Evolutionary conservation across 345 rosid species (phyloP), one percentile per base, ranked within the genome.

Genomic region (Psidium friedrichsthalianum): DNA sequence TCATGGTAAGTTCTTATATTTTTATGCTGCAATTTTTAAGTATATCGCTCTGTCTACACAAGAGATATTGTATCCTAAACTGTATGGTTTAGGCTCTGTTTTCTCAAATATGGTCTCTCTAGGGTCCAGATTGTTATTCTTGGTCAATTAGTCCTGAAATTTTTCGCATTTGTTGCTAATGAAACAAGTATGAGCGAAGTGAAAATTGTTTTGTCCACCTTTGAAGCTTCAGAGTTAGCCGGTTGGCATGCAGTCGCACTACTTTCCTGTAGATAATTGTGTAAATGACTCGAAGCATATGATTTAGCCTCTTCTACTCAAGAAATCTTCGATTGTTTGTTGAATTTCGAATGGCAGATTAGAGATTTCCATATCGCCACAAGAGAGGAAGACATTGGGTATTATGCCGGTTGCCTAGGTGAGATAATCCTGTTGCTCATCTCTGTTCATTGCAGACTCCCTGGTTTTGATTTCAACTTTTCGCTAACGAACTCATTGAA

Each of bases 391-490:
- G 98, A 97, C 86, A 95, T 97, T 85, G 96, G 98, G 22, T 97
- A 85, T 83, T 97, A 94, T 88, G 98, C 98, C 84, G 99, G 99
- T 82, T 96, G 91, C 88, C 89, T 95, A 55, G 99, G 99, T 97
- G 56, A 93, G 96, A 86, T 83, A 69, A 64, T 64, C 8, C 74
- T 2, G 56, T 44, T 47, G 27, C 64, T 64, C 82, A 55, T 84
- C 32, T 86, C 24, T 18, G 78, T 69, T 69, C 47, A 18, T 15
- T 32, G 78, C 47, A 4, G 78, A 69, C 3, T 32, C 42, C 47
- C 47, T 69, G 78, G 24, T 69, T n/a, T 69, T 32, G 44, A 32
- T 69, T 69, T 32, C 18, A 3, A 32, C 24, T 36, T 32, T 69
- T 69, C 44, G 32, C 47, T 69, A 16, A 64, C 42, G 15, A 64